Percentiles rank a stretch among this genome's conserved stretches.
phyloP scores from a whole-genome alignment of 1,284 basidiomycete genomes.

The Cerrena zonata region DNA sequence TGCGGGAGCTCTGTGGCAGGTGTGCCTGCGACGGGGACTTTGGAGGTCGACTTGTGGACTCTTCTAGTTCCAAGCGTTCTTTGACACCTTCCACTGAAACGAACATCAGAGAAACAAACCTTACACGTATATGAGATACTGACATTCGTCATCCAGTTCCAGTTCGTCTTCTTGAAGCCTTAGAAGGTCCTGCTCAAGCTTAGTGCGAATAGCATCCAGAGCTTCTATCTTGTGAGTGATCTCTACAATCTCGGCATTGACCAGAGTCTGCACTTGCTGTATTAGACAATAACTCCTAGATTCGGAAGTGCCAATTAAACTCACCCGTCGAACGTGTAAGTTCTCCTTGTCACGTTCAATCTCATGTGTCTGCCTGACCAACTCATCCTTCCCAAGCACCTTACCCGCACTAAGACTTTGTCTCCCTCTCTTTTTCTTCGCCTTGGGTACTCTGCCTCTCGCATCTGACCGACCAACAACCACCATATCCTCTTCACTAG shows the following conservation, averaged over 20 bases:
- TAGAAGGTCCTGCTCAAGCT: slow-evolving; percentile 79
- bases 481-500: slow-evolving; percentile 63
- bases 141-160: slow-evolving; percentile 90
- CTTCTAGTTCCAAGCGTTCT: slow-evolving; percentile 73
- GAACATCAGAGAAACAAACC: background rate
- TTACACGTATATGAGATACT: slow-evolving; percentile 25
- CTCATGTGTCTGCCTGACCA: slow-evolving; percentile 76
- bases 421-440: slow-evolving; percentile 55
- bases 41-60: slow-evolving; percentile 35
- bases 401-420: slow-evolving; percentile 66
- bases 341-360: slow-evolving; percentile 87
- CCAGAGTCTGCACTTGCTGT: slow-evolving; percentile 54
- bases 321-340: slow-evolving; percentile 75
- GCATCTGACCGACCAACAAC: slow-evolving; percentile 42
- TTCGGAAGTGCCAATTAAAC: slow-evolving; percentile 31
- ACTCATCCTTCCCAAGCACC: slow-evolving; percentile 75
- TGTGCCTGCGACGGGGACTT: slow-evolving; percentile 36
- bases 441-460: slow-evolving; percentile 39
- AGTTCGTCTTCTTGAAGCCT: slow-evolving; percentile 91
- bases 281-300: background rate
- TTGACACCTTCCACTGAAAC: slow-evolving; percentile 76
- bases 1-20: slow-evolving; percentile 57
- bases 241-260: slow-evolving; percentile 81
- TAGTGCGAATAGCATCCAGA: slow-evolving; percentile 75
- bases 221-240: slow-evolving; percentile 85